phyloP scores from a whole-genome alignment of 2,329 filamentous ascomycete species.

The Penicillium thymicola region DNA sequence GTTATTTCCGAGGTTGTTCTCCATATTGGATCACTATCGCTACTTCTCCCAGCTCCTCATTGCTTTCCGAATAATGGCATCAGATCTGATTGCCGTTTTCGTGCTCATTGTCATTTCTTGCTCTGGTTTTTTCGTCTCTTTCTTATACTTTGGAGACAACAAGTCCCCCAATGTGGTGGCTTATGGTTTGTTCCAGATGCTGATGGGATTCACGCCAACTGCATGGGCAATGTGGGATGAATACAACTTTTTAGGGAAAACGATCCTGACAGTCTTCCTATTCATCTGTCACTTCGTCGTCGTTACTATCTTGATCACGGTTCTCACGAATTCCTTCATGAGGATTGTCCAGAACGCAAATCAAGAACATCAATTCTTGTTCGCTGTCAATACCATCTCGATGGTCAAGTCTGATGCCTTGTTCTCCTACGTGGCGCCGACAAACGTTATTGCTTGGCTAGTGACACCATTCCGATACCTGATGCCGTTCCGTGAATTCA shows the following conservation, averaged over 20 bases:
- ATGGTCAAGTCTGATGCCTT: constrained; percentile 98
- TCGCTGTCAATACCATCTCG: constrained; percentile 94
- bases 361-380: constrained; percentile 87
- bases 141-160: constrained; percentile 71
- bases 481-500: constrained; percentile 76
- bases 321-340: constrained; percentile 97
- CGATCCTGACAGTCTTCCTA: constrained; percentile 74
- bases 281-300: constrained; percentile 95
- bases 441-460: constrained; percentile 88
- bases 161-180: constrained; percentile 72
- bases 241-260: constrained; percentile 76
- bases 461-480: constrained; percentile 77
- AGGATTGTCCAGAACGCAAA: constrained; percentile 88
- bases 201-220: constrained; percentile 94
- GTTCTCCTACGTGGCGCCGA: constrained; percentile 89
- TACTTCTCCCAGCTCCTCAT: constrained; percentile 95
- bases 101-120: constrained; percentile 81
- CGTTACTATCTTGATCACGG: constrained; percentile 89
- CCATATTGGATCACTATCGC: constrained; percentile 87
- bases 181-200: constrained; percentile 86
- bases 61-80: constrained; percentile 89
- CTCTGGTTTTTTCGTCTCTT: constrained; percentile 93
- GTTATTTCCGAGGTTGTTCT: constrained; percentile 86
- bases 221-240: constrained; percentile 85
- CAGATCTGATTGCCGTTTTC: constrained; percentile 81